Evolutionary conservation across 2,329 filamentous ascomycete species (phyloP).

Genomic region (Fusarium secorum): DNA sequence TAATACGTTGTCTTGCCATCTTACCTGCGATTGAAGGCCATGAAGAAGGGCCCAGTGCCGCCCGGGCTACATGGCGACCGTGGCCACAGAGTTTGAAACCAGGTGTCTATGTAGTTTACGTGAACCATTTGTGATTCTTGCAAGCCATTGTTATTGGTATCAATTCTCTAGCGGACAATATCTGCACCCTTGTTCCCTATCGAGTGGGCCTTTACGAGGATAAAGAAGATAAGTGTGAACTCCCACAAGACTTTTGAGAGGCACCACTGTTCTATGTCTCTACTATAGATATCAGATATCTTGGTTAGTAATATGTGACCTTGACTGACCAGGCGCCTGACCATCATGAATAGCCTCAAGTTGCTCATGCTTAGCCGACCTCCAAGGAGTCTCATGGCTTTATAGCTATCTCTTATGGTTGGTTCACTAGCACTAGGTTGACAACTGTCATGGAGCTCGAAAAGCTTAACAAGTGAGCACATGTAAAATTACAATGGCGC

Average conservation of each 20-base stretch:
- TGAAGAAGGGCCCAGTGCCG: neutral
- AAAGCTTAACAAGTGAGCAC: neutral
- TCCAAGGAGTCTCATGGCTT: neutral
- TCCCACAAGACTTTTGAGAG: neutral
- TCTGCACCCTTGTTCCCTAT: constrained; percentile 2
- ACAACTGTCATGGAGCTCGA: neutral
- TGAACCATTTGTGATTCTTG: neutral
- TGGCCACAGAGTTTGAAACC: constrained; percentile 2
- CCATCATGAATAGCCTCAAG: neutral
- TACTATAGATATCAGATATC: neutral
- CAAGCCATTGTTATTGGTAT: neutral
- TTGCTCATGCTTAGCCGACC: neutral
- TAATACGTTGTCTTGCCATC: neutral
- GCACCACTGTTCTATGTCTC: neutral
- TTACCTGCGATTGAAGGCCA: neutral
- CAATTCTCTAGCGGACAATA: neutral
- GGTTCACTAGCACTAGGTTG: neutral
- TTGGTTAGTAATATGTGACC: neutral
- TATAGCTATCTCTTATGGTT: neutral
- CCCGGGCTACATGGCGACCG: neutral
- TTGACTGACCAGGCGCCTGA: neutral
- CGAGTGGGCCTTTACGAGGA: constrained; percentile 19
- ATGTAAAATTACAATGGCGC: neutral
- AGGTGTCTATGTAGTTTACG: neutral
- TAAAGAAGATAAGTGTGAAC: neutral